Base-by-base conservation (phyloP, 2,329 filamentous ascomycete species). In the Colletotrichum tanaceti region DNA sequence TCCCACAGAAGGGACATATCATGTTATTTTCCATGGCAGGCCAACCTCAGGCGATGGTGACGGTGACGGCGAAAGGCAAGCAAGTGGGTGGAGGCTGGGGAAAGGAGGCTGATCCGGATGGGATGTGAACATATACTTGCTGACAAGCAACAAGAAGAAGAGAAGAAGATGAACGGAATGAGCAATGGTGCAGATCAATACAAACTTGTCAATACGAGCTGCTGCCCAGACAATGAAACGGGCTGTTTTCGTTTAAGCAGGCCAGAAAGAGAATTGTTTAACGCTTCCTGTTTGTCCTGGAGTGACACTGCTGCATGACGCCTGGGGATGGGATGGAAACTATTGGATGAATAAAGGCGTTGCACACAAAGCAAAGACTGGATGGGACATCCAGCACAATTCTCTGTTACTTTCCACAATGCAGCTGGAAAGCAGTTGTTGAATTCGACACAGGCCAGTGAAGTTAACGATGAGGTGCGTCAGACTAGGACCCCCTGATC, bases 1-100 rank as follows among this genome's bases (percentile, higher is more conserved):
- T 72, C 70, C 76, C 76, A 64, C 80, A 82, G 59, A 81, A 82
- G 2, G 80, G 80, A 55, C 80, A 78, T 11, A 53, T 35, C 38
- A 57, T 65, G 22, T 7, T 59, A 20, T 58, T 58, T n/a, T 50
- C 44, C 57, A 71, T 65, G 41, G n/a, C 22, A 46, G 54, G 46
- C 50, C 24, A 54, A 14, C 57, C 22, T 35, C 20, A n/a, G 28
- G 49, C 14, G 39, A 38, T 20, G 11, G 38, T 20, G 54, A 38
- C 50, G 9, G 32, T 9, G 32, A 10, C 32, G 32, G 32, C 16
- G 54, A 50, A n/a, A 63, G 28, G 41, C 43, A 61, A 35, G 16
- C 16, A 52, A 35, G 24, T 44, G 38, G 58, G 13, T 54, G 44
- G 38, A 39, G 43, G 35, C 18, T 28, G 20, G 4, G 11, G 18